A percentile compares a stretch with the other conserved stretches of the same genome.
phyloP scores from a whole-genome alignment of 2,329 filamentous ascomycete genomes.

The Penicillium sp. region DNA sequence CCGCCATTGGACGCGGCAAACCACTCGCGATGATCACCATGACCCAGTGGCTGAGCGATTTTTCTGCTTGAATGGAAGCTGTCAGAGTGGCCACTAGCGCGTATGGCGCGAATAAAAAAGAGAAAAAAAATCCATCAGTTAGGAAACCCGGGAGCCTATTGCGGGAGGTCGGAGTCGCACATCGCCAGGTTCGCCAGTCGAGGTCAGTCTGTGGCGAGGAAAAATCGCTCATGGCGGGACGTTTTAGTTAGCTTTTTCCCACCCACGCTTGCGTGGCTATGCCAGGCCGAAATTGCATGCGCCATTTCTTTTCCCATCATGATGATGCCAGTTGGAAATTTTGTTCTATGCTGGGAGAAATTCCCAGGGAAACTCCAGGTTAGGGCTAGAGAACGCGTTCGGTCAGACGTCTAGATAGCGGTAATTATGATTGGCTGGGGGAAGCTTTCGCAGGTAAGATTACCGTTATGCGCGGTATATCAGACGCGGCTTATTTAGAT shows the following conservation, averaged over 20 bases:
- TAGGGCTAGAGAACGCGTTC: slow-evolving; percentile 9
- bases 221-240: slow-evolving; percentile 22
- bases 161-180: slow-evolving; percentile 3
- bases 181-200: slow-evolving; percentile 5
- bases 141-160: slow-evolving; percentile 10
- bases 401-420: background rate
- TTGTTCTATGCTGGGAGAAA: background rate
- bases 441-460: slow-evolving; percentile 3
- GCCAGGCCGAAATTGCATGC: slow-evolving; percentile 11
- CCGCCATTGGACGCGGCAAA: slow-evolving; percentile 22
- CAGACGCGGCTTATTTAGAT: background rate
- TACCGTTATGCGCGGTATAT: slow-evolving; percentile 8
- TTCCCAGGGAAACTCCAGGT: background rate
- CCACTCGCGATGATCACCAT: slow-evolving; percentile 16
- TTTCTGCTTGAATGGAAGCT: slow-evolving; percentile 4
- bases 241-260: slow-evolving; percentile 1
- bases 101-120: background rate
- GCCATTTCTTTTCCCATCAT: slow-evolving; percentile 15
- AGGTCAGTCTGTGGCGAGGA: slow-evolving; percentile 15
- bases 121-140: background rate
- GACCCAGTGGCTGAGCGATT: slow-evolving; percentile 15
- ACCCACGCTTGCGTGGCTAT: slow-evolving; percentile 11
- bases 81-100: slow-evolving; percentile 1
- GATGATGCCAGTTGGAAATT: background rate
- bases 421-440: slow-evolving; percentile 13